Evolutionary conservation across 2,329 filamentous ascomycete genomes (phyloP).

Genomic region (Neocucurbitaria cava): DNA sequence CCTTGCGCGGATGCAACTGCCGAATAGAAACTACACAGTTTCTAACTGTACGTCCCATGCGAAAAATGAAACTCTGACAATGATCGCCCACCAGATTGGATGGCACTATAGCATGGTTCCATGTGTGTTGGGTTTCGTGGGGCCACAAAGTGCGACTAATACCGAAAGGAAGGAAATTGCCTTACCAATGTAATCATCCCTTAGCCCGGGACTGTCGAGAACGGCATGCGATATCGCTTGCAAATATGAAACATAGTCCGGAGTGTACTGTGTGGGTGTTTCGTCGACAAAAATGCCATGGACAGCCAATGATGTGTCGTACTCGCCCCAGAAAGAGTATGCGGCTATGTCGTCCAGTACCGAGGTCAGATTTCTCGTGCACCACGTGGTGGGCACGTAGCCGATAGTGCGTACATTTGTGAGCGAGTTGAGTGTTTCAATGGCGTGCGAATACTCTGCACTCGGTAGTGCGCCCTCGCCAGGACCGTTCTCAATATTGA

Average conservation of each 20-base stretch:
- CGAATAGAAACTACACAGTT: conserved; percentile 13
- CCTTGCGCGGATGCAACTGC: conserved; percentile 33
- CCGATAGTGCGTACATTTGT: conserved; percentile 59
- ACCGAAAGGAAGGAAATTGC: conserved; percentile 24
- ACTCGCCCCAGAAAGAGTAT: conserved; percentile 55
- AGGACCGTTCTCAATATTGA: conserved; percentile 58
- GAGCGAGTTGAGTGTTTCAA: conserved; percentile 50
- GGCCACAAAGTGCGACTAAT: conserved; percentile 17
- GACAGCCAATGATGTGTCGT: conserved; percentile 50
- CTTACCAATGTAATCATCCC: conserved; percentile 36
- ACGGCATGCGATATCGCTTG: conserved; percentile 24
- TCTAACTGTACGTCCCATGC: conserved; percentile 6
- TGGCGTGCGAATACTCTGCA: conserved; percentile 53
- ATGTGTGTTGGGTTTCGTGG: conserved; percentile 7
- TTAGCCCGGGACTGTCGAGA: conserved; percentile 27
- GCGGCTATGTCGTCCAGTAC: conserved; percentile 51
- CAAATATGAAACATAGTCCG: conserved; percentile 27
- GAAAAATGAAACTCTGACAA: conserved; percentile 13
- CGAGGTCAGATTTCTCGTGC: conserved; percentile 28
- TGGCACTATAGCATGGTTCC: conserved; percentile 14
- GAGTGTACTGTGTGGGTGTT: conserved; percentile 43
- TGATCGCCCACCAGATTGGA: conserved; percentile 14
- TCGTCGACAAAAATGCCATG: conserved; percentile 60
- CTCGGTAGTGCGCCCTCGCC: conserved; percentile 53
- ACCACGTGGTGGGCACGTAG: conserved; percentile 61